Percentiles rank a stretch among this genome's conserved stretches.
phyloP scores from a whole-genome alignment of 129 eudicot species.

The Arctium minus region DNA sequence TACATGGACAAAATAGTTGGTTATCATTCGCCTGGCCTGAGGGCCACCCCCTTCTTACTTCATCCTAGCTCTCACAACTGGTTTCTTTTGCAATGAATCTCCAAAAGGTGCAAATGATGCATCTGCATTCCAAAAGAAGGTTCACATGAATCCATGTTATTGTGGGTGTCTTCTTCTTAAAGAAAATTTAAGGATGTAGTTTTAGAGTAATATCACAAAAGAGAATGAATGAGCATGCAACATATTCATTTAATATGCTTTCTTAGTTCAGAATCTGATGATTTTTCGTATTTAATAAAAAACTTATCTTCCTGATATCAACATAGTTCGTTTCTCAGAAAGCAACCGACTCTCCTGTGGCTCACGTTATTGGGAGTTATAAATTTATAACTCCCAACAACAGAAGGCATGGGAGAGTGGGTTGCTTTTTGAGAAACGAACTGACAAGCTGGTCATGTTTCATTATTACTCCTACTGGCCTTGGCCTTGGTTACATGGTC shows the following conservation, averaged over 20 bases:
- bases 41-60: neutral
- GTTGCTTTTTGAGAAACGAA: too few relatives aligned
- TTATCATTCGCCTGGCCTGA: neutral
- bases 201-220: conserved; percentile 1
- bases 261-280: neutral
- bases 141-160: too few relatives aligned
- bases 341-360: too few relatives aligned
- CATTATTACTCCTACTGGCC: neutral
- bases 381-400: neutral
- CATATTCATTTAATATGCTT: neutral
- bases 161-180: too few relatives aligned
- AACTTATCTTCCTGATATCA: neutral
- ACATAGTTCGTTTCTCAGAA: too few relatives aligned
- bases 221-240: neutral
- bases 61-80: neutral
- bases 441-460: neutral
- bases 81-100: conserved; percentile 70
- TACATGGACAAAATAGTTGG: neutral
- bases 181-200: neutral
- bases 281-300: neutral
- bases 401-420: too few relatives aligned
- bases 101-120: too few relatives aligned
- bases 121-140: too few relatives aligned
- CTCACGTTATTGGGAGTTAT: too few relatives aligned
- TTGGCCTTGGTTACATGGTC: neutral